phyloP scores from a whole-genome alignment of 202 grass and related monocot species.

The Schoenoplectus tabernaemontani region DNA sequence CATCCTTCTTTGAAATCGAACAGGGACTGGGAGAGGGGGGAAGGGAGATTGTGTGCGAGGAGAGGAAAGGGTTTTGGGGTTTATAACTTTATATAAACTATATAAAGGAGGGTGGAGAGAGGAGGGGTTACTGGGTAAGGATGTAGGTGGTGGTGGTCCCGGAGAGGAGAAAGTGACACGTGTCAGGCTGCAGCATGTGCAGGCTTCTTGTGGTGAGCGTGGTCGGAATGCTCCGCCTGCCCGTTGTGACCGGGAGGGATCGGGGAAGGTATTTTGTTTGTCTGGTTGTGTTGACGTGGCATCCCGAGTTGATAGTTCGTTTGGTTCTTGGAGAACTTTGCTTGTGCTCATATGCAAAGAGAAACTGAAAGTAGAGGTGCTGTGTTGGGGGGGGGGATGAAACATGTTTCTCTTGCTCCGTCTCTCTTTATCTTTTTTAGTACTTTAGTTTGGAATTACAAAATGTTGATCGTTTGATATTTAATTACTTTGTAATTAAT shows the following conservation, averaged over 20 bases:
- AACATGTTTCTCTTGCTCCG: background rate
- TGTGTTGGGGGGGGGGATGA: background rate
- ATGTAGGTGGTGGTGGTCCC: background rate
- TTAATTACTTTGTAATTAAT: too few relatives aligned
- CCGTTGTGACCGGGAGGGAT: background rate
- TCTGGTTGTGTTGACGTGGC: background rate
- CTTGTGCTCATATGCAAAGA: background rate
- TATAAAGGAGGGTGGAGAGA: background rate
- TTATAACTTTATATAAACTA: too few relatives aligned
- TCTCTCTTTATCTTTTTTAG: background rate
- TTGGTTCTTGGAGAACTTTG: background rate
- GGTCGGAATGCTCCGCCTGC: background rate
- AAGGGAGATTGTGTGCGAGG: background rate
- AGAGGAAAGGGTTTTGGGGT: background rate
- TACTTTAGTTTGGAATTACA: background rate
- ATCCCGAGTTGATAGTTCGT: background rate
- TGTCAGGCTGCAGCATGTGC: background rate
- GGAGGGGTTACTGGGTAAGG: background rate
- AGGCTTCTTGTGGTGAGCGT: constrained; percentile 16
- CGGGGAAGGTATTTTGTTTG: background rate
- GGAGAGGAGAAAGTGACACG: background rate
- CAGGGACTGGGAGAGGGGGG: background rate
- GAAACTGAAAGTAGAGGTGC: background rate
- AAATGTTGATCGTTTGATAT: background rate
- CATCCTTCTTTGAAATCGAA: background rate